Evolutionary conservation across 768 basidiomycete species (phyloP).

Genomic region (Kwoniella sp.): DNA sequence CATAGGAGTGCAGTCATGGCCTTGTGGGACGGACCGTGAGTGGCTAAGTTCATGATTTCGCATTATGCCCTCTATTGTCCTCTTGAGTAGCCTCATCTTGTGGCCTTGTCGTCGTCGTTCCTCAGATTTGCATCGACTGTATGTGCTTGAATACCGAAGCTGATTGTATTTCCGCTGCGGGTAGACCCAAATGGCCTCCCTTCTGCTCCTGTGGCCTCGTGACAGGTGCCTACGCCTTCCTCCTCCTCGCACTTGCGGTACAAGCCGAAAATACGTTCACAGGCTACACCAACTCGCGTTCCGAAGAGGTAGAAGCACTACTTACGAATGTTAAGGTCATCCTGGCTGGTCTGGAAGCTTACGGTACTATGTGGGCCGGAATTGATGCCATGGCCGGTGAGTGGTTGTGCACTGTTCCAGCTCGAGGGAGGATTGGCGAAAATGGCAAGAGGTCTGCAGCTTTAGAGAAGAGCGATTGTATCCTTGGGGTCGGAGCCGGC

Average conservation of each 20-base stretch:
- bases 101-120: neutral
- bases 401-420: too few species aligned
- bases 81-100: neutral
- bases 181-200: constrained; percentile 53
- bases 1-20: constrained; percentile 53
- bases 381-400: constrained; percentile 55
- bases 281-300: constrained; percentile 18
- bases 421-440: neutral
- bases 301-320: constrained; percentile 51
- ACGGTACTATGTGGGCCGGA: constrained; percentile 55
- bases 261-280: constrained; percentile 46
- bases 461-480: too few species aligned
- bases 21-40: constrained; percentile 51
- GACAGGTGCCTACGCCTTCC: constrained; percentile 53
- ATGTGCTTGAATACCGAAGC: neutral
- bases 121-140: too few species aligned
- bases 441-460: neutral
- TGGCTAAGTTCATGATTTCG: too few species aligned
- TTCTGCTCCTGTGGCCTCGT: constrained; percentile 56
- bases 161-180: constrained; percentile 7
- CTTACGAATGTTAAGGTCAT: constrained; percentile 56
- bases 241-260: constrained; percentile 52
- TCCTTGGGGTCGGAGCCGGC: too few species aligned
- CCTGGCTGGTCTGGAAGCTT: constrained; percentile 53
- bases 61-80: neutral